These are phyloP conservation scores for Amanita exitialis DNA, from an alignment of 768 basidiomycete species.

Conservation along the genomic window DNA sequence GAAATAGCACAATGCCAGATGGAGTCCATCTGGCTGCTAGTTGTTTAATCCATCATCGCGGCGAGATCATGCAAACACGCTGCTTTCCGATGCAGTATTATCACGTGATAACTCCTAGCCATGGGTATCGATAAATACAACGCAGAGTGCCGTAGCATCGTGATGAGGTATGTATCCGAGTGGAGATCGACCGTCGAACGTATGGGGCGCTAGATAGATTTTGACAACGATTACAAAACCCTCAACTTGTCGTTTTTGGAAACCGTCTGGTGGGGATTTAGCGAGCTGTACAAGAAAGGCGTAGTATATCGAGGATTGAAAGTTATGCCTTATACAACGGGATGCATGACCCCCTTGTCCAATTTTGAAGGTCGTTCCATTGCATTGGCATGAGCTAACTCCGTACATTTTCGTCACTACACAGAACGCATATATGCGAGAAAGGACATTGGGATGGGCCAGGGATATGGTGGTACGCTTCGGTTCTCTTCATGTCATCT, in stretches of 20 bases:
- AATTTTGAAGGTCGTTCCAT: slow-evolving; percentile 99
- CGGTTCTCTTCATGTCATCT: too few species aligned
- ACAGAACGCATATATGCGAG: too few species aligned
- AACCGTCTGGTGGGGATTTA: slow-evolving; percentile 98
- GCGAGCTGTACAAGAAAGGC: slow-evolving; percentile 84
- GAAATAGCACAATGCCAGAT: too few species aligned
- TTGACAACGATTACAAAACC: slow-evolving; percentile 99
- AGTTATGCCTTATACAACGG: slow-evolving; percentile 98
- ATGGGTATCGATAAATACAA: slow-evolving; percentile 99
- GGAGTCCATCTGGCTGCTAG: too few species aligned
- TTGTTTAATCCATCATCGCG: too few species aligned
- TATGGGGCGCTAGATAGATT: slow-evolving; percentile 99
- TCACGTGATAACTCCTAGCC: too few species aligned
- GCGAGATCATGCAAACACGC: too few species aligned
- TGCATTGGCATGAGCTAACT: too few species aligned
- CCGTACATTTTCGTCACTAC: too few species aligned
- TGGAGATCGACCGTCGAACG: slow-evolving; percentile 95
- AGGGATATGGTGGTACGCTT: too few species aligned
- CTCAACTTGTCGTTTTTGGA: slow-evolving; percentile 94
- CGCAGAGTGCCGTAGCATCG: slow-evolving; percentile 90
- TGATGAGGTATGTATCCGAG: slow-evolving; percentile 93
- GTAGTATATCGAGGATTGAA: slow-evolving; percentile 88
- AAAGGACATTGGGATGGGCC: too few species aligned
- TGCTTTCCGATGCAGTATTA: too few species aligned
- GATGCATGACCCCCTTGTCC: slow-evolving; percentile 89